phyloP scores from a whole-genome alignment of 768 basidiomycete species.

The Boletus huronensis region DNA sequence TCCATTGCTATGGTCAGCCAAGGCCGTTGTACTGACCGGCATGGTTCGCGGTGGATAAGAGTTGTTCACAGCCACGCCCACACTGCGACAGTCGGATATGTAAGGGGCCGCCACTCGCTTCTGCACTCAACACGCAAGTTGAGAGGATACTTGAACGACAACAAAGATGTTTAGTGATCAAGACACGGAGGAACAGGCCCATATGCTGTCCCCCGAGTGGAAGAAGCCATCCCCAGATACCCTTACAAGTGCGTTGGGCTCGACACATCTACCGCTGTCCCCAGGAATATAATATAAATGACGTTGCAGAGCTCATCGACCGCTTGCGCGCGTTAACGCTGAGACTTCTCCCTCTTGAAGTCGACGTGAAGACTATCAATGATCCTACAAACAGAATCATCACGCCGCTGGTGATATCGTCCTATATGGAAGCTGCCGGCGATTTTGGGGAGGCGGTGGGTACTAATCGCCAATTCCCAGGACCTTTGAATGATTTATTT shows the following conservation, averaged over 20 bases:
- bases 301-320: conserved; percentile 65
- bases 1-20: not conserved
- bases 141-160: not conserved
- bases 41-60: conserved; percentile 33
- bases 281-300: not conserved
- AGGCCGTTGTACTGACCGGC: conserved; percentile 45
- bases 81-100: not conserved
- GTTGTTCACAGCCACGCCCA: conserved; percentile 21
- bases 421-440: conserved; percentile 78
- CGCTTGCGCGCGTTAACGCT: conserved; percentile 75
- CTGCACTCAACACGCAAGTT: not conserved
- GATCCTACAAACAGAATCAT: conserved; percentile 82
- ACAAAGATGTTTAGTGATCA: conserved; percentile 26
- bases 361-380: conserved; percentile 59
- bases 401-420: conserved; percentile 71
- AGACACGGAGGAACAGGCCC: conserved; percentile 35
- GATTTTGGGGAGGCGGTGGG: conserved; percentile 83
- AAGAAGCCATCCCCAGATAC: conserved; percentile 65
- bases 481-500: not conserved
- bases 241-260: conserved; percentile 58
- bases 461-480: not conserved
- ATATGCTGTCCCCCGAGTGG: conserved; percentile 43
- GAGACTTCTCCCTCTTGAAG: conserved; percentile 76
- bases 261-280: not conserved
- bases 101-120: not conserved